These are phyloP conservation scores for Coemansia sp. DNA, from an alignment of 192 early-diverging fungal genomes.

Conservation along the genomic window DNA sequence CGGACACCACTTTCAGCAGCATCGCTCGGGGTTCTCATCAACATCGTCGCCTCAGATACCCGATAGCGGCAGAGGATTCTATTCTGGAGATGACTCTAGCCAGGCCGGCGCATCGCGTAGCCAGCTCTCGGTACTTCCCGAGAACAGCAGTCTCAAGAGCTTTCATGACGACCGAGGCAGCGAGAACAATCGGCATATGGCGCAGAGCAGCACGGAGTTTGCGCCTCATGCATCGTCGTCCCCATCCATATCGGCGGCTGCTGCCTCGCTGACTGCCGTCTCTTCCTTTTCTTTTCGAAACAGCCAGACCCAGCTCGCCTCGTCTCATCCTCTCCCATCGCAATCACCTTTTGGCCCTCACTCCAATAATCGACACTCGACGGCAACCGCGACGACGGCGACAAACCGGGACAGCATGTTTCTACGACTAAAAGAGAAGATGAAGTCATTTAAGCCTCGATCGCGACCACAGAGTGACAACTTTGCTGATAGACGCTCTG, in stretches of 20 bases:
- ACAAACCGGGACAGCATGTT: slow-evolving; percentile 53
- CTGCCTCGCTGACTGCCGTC: slow-evolving; percentile 37
- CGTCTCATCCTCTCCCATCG: slow-evolving; percentile 1
- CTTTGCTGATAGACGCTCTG: slow-evolving; percentile 26
- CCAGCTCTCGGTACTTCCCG: slow-evolving; percentile 24
- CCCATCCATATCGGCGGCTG: slow-evolving; percentile 34
- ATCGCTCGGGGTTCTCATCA: slow-evolving; percentile 8
- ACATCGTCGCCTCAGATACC: neutral
- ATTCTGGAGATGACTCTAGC: slow-evolving; percentile 1
- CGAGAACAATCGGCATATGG: slow-evolving; percentile 24
- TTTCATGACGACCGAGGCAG: slow-evolving; percentile 8
- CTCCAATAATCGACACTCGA: slow-evolving; percentile 31
- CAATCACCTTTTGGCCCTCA: slow-evolving; percentile 2
- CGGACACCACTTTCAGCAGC: neutral
- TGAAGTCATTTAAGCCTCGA: slow-evolving; percentile 43
- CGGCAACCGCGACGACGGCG: slow-evolving; percentile 14
- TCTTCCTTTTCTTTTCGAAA: slow-evolving; percentile 49
- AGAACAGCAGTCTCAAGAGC: slow-evolving; percentile 19
- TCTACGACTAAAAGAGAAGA: slow-evolving; percentile 50
- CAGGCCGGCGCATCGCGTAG: slow-evolving; percentile 7
- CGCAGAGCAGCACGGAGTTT: slow-evolving; percentile 32
- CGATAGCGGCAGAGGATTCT: neutral
- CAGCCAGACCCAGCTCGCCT: slow-evolving; percentile 15
- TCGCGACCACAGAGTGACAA: slow-evolving; percentile 50
- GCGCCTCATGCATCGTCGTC: slow-evolving; percentile 36